phyloP scores from a whole-genome alignment of 2,329 filamentous ascomycete genomes.

The Cladosporium sp. region DNA sequence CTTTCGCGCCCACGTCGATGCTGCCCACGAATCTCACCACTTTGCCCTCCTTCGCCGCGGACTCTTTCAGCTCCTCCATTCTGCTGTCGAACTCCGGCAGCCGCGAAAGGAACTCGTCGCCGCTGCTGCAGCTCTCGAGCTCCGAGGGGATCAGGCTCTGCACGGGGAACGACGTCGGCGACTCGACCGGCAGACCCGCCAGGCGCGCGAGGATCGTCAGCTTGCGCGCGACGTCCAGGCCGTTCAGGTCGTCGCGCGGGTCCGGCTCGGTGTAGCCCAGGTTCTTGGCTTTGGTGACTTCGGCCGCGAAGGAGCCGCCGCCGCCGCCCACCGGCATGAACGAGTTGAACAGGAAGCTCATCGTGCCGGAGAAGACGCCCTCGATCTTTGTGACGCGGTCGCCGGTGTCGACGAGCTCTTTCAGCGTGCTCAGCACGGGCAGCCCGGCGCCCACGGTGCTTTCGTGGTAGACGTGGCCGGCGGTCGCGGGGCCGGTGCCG shows the following conservation, averaged over 20 bases:
- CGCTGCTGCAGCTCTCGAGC: slow-evolving; percentile 68
- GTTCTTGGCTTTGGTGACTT: slow-evolving; percentile 87
- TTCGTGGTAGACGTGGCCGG: slow-evolving; percentile 87
- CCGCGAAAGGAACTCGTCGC: slow-evolving; percentile 77
- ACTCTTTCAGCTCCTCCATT: slow-evolving; percentile 83
- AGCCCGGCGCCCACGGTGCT: slow-evolving; percentile 89
- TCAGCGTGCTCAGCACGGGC: slow-evolving; percentile 86
- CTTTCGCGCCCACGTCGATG: slow-evolving; percentile 73
- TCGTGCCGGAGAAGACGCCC: slow-evolving; percentile 94
- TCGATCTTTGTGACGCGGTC: slow-evolving; percentile 89
- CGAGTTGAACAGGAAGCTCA: slow-evolving; percentile 97
- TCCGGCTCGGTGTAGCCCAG: slow-evolving; percentile 89
- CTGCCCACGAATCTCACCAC: slow-evolving; percentile 92
- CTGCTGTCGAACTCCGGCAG: slow-evolving; percentile 77
- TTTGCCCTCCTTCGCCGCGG: slow-evolving; percentile 81
- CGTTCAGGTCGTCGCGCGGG: slow-evolving; percentile 79
- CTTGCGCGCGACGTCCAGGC: slow-evolving; percentile 88
- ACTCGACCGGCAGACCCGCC: slow-evolving; percentile 72
- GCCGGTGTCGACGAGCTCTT: slow-evolving; percentile 89
- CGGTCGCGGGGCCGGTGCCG: slow-evolving; percentile 43
- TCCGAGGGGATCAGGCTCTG: slow-evolving; percentile 87
- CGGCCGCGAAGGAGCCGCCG: slow-evolving; percentile 80
- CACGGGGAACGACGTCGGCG: slow-evolving; percentile 84
- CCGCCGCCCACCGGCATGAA: slow-evolving; percentile 75
- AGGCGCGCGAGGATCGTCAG: slow-evolving; percentile 88